Conservation (phyloP, 805 yeast genomes). For the Millerago galiae region DNA sequence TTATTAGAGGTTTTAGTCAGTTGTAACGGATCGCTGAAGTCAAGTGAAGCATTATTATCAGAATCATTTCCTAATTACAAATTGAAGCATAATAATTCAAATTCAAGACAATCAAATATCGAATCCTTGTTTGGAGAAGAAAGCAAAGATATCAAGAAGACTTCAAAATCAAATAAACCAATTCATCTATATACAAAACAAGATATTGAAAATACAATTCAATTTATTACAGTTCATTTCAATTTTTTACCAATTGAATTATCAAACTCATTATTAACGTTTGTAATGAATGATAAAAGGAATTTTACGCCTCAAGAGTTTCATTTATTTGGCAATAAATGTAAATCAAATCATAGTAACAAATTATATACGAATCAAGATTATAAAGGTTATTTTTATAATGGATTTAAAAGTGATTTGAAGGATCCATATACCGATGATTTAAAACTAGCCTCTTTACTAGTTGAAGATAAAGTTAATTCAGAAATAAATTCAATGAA, state of each 20-base stretch:
- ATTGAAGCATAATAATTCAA: conserved; percentile 3
- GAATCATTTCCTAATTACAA: conserved; percentile 23
- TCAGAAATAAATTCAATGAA: conserved; percentile 26
- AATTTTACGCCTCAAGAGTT: conserved; percentile 41
- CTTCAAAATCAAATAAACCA: conserved; percentile 21
- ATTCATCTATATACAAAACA: conserved; percentile 40
- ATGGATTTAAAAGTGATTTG: conserved; percentile 32
- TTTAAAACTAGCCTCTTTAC: conserved; percentile 33
- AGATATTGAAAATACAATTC: not conserved
- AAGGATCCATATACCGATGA: conserved; percentile 32
- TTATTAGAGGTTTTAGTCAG: conserved; percentile 45
- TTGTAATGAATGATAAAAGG: conserved; percentile 35
- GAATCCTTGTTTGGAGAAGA: conserved; percentile 14
- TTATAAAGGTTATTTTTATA: conserved; percentile 26
- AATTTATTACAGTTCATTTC: conserved; percentile 35
- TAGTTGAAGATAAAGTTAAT: conserved; percentile 36
- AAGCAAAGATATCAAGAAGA: conserved; percentile 10
- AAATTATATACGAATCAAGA: conserved; percentile 28
- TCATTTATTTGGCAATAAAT: conserved; percentile 55
- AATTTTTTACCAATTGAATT: conserved; percentile 46
- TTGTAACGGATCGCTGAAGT: conserved; percentile 46
- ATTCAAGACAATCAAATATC: conserved; percentile 16
- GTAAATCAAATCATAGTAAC: conserved; percentile 51
- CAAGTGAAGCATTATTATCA: conserved; percentile 35
- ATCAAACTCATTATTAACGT: conserved; percentile 39